Evolutionary conservation across 495 filamentous ascomycete species (phyloP).

Genomic region (Neurospora tetraspora): DNA sequence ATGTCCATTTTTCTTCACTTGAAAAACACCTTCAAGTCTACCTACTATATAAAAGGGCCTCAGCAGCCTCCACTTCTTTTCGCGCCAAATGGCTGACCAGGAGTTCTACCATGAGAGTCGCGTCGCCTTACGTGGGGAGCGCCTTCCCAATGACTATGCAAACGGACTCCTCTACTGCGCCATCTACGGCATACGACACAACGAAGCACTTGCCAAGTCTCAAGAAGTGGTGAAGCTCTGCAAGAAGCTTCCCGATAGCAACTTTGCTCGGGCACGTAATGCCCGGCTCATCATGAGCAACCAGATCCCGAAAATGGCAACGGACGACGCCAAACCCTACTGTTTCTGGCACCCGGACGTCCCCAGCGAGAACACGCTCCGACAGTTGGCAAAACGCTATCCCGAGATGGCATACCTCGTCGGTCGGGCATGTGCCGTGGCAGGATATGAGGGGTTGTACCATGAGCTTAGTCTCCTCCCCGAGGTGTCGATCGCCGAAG

Average conservation of each 20-base stretch:
- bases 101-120: not conserved
- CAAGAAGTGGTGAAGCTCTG: not conserved
- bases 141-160: not conserved
- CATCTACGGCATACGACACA: not conserved
- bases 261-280: slow-evolving; percentile 18
- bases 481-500: slow-evolving; percentile 12
- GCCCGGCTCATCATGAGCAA: slow-evolving; percentile 33
- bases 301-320: slow-evolving; percentile 22
- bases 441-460: slow-evolving; percentile 11
- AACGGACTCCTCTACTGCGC: not conserved
- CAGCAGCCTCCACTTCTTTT: no score
- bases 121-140: not conserved
- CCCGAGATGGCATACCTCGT: slow-evolving; percentile 9
- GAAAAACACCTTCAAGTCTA: no score
- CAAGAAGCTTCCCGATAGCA: not conserved
- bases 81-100: no score
- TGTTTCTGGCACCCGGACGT: slow-evolving; percentile 35
- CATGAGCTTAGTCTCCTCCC: slow-evolving; percentile 7
- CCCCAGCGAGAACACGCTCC: slow-evolving; percentile 26
- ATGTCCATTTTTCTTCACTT: no score
- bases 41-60: no score
- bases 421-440: slow-evolving; percentile 11
- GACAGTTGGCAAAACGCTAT: slow-evolving; percentile 10
- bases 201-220: not conserved
- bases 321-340: slow-evolving; percentile 25